These are phyloP conservation scores for Penicillium sp. DNA, from an alignment of 2,329 filamentous ascomycete species.

Conservation along the genomic window DNA sequence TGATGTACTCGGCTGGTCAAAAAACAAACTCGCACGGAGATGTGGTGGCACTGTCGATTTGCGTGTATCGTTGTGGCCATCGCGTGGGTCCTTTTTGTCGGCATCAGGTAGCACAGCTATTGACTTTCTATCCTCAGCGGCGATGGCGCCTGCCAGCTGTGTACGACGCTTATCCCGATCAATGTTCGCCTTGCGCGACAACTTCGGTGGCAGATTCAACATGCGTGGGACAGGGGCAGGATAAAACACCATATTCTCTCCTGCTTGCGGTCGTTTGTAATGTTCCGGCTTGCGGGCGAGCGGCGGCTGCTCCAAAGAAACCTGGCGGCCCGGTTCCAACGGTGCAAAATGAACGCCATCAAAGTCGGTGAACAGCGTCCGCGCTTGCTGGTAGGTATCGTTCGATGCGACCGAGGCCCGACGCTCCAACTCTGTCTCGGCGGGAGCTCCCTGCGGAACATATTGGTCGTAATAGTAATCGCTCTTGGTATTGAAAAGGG, in stretches of 20 bases:
- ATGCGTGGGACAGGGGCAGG: conserved; percentile 91
- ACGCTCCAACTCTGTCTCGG: conserved; percentile 28
- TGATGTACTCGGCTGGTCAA: conserved; percentile 65
- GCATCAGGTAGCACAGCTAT: conserved; percentile 46
- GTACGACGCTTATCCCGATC: conserved; percentile 70
- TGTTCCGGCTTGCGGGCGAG: conserved; percentile 41
- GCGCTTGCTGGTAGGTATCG: conserved; percentile 49
- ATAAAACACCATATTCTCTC: conserved; percentile 87
- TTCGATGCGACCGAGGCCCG: conserved; percentile 44
- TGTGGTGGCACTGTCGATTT: conserved; percentile 70
- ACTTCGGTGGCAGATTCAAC: conserved; percentile 84
- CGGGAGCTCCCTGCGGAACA: conserved; percentile 7
- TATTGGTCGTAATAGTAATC: conserved; percentile 22
- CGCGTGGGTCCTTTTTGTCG: conserved; percentile 18
- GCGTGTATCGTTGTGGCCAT: conserved; percentile 24
- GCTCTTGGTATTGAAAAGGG: conserved; percentile 13
- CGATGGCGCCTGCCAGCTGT: conserved; percentile 67
- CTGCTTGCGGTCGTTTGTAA: conserved; percentile 52
- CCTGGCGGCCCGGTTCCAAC: conserved; percentile 30
- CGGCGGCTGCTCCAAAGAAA: conserved; percentile 43
- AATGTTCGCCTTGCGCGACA: conserved; percentile 70
- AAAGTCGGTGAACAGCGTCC: conserved; percentile 49
- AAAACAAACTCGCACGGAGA: conserved; percentile 86
- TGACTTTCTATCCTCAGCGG: conserved; percentile 54
- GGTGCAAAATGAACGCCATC: conserved; percentile 50